Base-by-base conservation (phyloP, 2,329 filamentous ascomycete genomes). In the Talaromyces sp. region DNA sequence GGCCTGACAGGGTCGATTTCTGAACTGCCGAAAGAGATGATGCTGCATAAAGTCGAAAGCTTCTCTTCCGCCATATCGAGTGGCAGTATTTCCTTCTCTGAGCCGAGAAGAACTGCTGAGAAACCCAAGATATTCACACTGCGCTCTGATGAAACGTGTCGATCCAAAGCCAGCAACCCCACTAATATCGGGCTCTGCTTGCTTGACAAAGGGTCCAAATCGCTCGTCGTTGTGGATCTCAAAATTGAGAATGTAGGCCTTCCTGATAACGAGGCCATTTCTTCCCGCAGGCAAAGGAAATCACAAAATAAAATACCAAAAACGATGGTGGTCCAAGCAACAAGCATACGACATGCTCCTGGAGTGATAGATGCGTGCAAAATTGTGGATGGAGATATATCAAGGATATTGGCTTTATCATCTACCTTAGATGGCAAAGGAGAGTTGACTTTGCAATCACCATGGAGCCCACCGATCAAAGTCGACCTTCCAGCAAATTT, bases 301-400 rank as follows among this genome's bases (percentile, higher is more conserved):
- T 60, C 54, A n/a, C 27, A 58, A 32, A 64, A 19, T 58, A 60
- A 64, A 27, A 67, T 67, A 51, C 70, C 59, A 63, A 70, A 65
- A 57, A 63, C 67, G 13, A 55, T 71, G 13, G 66, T 74, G 3
- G 64, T 74, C 6, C 72, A 75, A 50, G 75, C 75, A 27, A 75
- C 77, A 19, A 75, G 75, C 29, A 75, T 86, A 32, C 80, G 83
- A 57, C 83, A 86, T 67, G 86, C 85, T 9, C 82, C 88, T 59
- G 86, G 86, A 63, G 85, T 93, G 17, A 82, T 87, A 27, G 89
- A 92, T 74, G 89, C 88, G 7, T 90, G 88, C 73, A 89, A 86
- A 67, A 73, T 93, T 50, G 79, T 81, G 4, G 89, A 93, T 70
- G 86, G 86, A 1, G 79, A 82, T 27, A 79, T 89, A 58, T 85